Base-by-base conservation (phyloP, 352 stramenopile genomes). In the Globisporangium irregulare region DNA sequence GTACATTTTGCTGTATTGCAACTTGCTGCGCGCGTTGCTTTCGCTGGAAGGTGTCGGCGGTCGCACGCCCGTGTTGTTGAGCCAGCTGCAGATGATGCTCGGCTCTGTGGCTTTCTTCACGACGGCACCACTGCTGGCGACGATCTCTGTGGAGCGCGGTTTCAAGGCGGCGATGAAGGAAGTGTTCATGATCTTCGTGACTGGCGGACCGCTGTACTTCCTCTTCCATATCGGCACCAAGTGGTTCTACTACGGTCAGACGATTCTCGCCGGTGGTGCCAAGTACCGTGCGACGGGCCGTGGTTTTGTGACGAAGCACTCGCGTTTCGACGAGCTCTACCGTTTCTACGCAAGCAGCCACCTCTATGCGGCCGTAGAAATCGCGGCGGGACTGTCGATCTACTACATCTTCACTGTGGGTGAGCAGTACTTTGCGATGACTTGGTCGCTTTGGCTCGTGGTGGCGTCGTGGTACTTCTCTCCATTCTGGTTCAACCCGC, bases 141-240 rank as follows among this genome's bases (percentile, higher is more conserved):
- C 97, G 7, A 96, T 99, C 68, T 98, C 96, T 53, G 97, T 99
- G 10, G 98, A 99, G 73, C 92, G 97, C 66, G 98, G 98, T n/a
- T 98, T 99, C 81, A 96, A 96, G 71, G 89, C 92, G 14, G 97
- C 96, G 57, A 62, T 97, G 55, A 97, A 89, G 64, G 86, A 96
- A 66, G 93, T 99, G 32, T 76, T 98, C 32, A 94, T 98, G 75
- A 97, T 99, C 50, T 95, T 99, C 62, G 86, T 98, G 20, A 99
- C 97, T 43, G 97, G 97, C 55, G 98, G 97, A 1, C 98, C 98
- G 54, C 82, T 99, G 22, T 99, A 99, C 82, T 99, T 99, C 74
- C 92, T 99, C 76, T 99, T 99, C 84, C 98, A 99, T 78, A 99
- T 99, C 68, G 97, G 98, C 70, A 99, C 97, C 24, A 98, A 99